phyloP scores from a whole-genome alignment of 352 stramenopile genomes.

The Phytopythium cucurbitacearum region DNA sequence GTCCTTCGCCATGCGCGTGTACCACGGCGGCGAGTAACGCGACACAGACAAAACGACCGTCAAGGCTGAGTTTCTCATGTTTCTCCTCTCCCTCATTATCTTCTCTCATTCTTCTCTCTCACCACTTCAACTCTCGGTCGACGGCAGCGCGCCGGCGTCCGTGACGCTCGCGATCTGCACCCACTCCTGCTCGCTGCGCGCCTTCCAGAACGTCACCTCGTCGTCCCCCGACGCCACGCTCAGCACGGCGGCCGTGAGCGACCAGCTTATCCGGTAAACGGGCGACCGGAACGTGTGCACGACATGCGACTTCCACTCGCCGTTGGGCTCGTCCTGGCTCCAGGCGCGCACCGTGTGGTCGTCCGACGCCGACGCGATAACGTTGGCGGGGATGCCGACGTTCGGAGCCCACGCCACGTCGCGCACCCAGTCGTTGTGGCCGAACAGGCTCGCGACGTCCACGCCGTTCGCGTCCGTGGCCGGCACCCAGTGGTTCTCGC shows the following conservation, averaged over 20 bases:
- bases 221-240: conserved; percentile 65
- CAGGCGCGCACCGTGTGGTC: conserved; percentile 80
- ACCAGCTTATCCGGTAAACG: conserved; percentile 85
- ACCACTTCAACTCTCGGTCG: conserved; percentile 4
- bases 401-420: conserved; percentile 83
- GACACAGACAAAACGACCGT: conserved; percentile 11
- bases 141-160: conserved; percentile 48
- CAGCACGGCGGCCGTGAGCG: conserved; percentile 60
- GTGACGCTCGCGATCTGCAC: conserved; percentile 68
- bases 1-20: conserved; percentile 80
- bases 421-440: conserved; percentile 82
- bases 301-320: conserved; percentile 58
- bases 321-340: conserved; percentile 63
- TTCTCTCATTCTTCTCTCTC: conserved; percentile 8
- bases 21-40: conserved; percentile 24
- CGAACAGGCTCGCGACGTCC: conserved; percentile 37
- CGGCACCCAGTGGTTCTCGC: conserved; percentile 23
- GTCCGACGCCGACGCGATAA: conserved; percentile 76
- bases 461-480: conserved; percentile 19
- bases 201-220: conserved; percentile 82
- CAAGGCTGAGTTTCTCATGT: not conserved
- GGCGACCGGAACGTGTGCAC: conserved; percentile 66
- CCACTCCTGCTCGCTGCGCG: conserved; percentile 56
- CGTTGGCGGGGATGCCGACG: conserved; percentile 76
- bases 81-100: not conserved